Evolutionary conservation across 257 asterid species (phyloP), one percentile per base, ranked within the genome.

Genomic region (Jacaranda copaia): DNA sequence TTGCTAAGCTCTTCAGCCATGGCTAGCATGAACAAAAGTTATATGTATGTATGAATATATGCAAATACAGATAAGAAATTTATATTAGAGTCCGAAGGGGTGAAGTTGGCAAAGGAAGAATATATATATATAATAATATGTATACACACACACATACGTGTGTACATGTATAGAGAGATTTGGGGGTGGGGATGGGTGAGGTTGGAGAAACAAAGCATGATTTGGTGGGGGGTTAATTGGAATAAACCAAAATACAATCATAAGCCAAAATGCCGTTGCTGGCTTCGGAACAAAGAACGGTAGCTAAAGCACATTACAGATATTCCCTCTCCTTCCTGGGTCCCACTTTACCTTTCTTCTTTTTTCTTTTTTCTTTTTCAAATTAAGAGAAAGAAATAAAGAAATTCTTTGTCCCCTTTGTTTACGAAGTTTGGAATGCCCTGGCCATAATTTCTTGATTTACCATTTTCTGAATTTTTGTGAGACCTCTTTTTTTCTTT

Each of bases 181-280:
- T 25, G 32, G 32, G 32, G 32, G 77, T 11, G 52, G 43, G 42
- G 59, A 48, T 46, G 72, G 76, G 52, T 51, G 63, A 67, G 68
- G 60, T 53, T 14, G 65, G 48, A 66, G 51, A 72, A 15, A 78
- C 6, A 77, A 80, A 63, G 79, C 56, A 72, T 72, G 66, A 73
- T 78, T 79, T 12, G 81, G 70, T 74, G 70, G 74, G 78, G 66
- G 60, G 58, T 38, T 32, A 78, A 25, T 48, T 40, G 70, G 80
- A 75, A 84, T 52, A 79, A 66, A 82, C 85, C 84, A 88, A 87
- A 88, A 81, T 68, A 75, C 81, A 87, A 87, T 86, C 85, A 88
- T 86, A 81, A 81, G 86, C 84, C 82, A 72, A 80, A 79, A 81
- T 82, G 82, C 87, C 86, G 91, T 87, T 85, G 83, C 86, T 42